Percentiles rank a stretch among this genome's conserved stretches.
Conservation (phyloP, 169 alveolate genomes). For the Miamiensis avidus region DNA sequence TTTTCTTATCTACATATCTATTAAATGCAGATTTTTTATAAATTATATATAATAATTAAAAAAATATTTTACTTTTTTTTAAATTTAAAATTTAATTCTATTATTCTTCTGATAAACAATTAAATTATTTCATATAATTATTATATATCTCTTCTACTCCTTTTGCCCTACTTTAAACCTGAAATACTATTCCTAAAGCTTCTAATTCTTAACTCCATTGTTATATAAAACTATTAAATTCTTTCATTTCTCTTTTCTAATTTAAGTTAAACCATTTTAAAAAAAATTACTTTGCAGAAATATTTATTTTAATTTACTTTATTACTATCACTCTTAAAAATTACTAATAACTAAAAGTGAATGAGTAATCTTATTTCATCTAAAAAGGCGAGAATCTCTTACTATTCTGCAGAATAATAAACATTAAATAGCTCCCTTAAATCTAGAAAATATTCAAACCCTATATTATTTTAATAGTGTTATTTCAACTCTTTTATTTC, state of each 20-base stretch:
- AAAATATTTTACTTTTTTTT: no score
- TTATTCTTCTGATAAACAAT: slow-evolving; percentile 1
- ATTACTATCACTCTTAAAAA: not conserved
- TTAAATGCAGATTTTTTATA: no score
- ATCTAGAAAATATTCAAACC: not conserved
- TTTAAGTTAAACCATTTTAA: not conserved
- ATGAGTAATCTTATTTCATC: slow-evolving; percentile 19
- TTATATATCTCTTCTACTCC: not conserved
- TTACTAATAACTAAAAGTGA: slow-evolving; percentile 7
- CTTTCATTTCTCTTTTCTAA: slow-evolving; percentile 22
- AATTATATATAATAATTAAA: no score
- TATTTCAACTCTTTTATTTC: slow-evolving; percentile 19
- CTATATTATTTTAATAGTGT: slow-evolving; percentile 1
- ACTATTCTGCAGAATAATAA: not conserved
- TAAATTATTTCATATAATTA: not conserved
- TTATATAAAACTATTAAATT: slow-evolving; percentile 3
- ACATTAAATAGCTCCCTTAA: not conserved
- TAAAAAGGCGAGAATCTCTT: not conserved
- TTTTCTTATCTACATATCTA: not conserved
- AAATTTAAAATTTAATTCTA: no score
- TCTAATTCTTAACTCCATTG: not conserved
- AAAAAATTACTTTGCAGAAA: not conserved
- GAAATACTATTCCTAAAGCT: not conserved
- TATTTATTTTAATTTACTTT: slow-evolving; percentile 14
- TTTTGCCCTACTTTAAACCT: not conserved